Evolutionary conservation across 2,329 filamentous ascomycete species (phyloP).

Genomic region (Ambrosiella cleistominuta): DNA sequence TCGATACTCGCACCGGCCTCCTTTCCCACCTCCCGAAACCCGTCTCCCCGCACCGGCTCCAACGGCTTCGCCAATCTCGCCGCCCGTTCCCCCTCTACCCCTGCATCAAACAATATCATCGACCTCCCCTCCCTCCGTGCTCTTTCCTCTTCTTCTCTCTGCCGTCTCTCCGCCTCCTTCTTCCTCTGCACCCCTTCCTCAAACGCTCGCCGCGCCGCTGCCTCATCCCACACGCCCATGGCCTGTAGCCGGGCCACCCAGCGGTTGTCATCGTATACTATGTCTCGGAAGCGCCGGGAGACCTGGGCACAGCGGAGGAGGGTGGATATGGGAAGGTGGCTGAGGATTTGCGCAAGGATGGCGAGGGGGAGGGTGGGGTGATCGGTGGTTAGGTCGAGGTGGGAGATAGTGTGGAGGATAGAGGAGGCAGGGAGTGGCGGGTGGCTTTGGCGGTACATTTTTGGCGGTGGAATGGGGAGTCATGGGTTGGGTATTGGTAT

Average conservation of each 20-base stretch:
- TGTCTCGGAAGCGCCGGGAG: conserved; percentile 78
- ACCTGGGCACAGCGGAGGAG: conserved; percentile 71
- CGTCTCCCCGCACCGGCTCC: conserved; percentile 29
- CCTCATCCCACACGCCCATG: conserved; percentile 87
- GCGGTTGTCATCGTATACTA: conserved; percentile 95
- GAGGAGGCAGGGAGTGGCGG: conserved; percentile 19
- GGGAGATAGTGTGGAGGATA: conserved; percentile 61
- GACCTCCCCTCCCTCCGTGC: conserved; percentile 18
- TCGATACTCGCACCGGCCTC: not conserved
- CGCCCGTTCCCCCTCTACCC: conserved; percentile 35
- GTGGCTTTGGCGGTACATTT: not conserved
- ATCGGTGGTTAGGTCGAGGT: conserved; percentile 60
- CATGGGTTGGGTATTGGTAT: not conserved
- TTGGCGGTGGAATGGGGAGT: not conserved
- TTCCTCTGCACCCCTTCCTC: conserved; percentile 51
- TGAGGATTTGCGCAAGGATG: conserved; percentile 66
- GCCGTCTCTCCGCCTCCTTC: conserved; percentile 32
- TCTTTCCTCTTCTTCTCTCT: conserved; percentile 14
- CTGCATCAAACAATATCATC: conserved; percentile 58
- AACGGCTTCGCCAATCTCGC: conserved; percentile 16
- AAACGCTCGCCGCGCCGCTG: conserved; percentile 62
- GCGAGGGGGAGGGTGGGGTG: conserved; percentile 62
- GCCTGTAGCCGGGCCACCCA: conserved; percentile 76
- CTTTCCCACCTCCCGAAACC: conserved; percentile 54
- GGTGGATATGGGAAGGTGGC: conserved; percentile 73